A percentile compares a stretch with the other conserved stretches of the same genome.
phyloP scores from a whole-genome alignment of 306 rosid species.

The Dryas octopetala region DNA sequence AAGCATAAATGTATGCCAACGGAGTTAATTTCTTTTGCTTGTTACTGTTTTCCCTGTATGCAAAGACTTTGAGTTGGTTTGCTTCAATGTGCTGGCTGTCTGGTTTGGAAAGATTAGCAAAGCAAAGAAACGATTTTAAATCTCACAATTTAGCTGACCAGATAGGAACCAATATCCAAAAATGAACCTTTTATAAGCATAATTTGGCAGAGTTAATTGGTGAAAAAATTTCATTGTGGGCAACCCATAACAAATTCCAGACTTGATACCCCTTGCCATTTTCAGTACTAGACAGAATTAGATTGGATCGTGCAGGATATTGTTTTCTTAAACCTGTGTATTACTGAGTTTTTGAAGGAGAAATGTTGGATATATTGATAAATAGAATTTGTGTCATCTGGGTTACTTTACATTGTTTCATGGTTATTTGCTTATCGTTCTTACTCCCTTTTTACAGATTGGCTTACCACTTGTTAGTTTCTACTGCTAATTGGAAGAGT shows the following conservation, averaged over 20 bases:
- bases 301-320: neutral
- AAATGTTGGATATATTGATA: neutral
- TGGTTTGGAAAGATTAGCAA: neutral
- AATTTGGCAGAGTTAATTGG: neutral
- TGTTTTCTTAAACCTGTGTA: neutral
- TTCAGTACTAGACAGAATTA: too few relatives aligned
- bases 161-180: neutral
- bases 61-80: neutral
- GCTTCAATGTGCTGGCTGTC: neutral
- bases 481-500: conserved; percentile 16
- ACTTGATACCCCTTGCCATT: neutral
- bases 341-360: neutral
- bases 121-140: neutral
- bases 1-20: neutral
- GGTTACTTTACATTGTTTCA: neutral
- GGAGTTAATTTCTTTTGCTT: neutral
- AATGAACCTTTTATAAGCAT: neutral
- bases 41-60: neutral
- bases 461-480: neutral
- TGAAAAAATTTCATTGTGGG: neutral
- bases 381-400: neutral
- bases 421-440: conserved; percentile 15
- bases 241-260: neutral
- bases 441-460: conserved; percentile 27
- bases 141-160: neutral